These are phyloP conservation scores for Chenopodium album DNA, from an alignment of 148 eudicot genomes.

Conservation along the genomic window DNA sequence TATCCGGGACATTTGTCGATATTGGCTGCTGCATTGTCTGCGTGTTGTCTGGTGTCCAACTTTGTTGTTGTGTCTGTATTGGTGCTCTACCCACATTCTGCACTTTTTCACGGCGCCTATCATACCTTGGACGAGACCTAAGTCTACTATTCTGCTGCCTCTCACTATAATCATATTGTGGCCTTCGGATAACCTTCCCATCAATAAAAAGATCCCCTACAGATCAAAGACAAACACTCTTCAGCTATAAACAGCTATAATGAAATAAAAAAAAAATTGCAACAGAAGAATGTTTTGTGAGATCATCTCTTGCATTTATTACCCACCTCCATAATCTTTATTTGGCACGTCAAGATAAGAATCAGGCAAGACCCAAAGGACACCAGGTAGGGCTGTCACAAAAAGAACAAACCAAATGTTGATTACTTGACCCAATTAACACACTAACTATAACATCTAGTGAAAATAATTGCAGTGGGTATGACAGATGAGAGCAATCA, in stretches of 20 bases:
- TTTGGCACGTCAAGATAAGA: constrained; percentile 94
- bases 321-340: constrained; percentile 96
- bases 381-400: constrained; percentile 65
- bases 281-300: neutral
- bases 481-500: neutral
- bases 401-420: constrained; percentile 10
- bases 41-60: constrained; percentile 23
- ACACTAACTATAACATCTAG: neutral
- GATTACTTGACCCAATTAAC: neutral
- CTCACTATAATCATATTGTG: constrained; percentile 65
- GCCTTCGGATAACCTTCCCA: constrained; percentile 80
- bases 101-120: constrained; percentile 71
- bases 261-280: neutral
- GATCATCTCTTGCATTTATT: neutral
- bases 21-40: constrained; percentile 13
- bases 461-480: neutral
- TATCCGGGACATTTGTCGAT: constrained; percentile 24
- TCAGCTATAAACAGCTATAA: neutral
- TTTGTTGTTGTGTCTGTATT: constrained; percentile 28
- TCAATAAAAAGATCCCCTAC: constrained; percentile 75
- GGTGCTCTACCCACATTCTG: constrained; percentile 52
- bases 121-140: constrained; percentile 66
- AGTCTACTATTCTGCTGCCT: constrained; percentile 44
- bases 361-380: constrained; percentile 93
- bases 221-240: constrained; percentile 11